Percentiles rank a stretch among this genome's conserved stretches.
Evolutionary conservation across 148 eudicot genomes (phyloP).

Genomic region (Nepenthes mirabilis): DNA sequence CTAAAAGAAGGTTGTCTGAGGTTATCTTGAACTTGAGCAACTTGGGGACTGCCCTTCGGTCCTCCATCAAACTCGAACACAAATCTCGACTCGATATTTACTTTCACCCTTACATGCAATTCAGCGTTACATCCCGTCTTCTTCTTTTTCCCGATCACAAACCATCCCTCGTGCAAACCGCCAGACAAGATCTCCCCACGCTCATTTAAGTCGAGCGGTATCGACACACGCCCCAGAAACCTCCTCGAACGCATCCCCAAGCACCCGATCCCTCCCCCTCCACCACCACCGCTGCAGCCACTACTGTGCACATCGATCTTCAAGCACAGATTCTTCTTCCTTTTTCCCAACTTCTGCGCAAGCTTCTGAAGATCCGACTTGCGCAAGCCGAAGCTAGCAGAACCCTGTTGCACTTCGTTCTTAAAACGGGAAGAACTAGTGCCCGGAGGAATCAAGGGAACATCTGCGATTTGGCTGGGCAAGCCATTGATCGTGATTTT

Average conservation of each 20-base stretch:
- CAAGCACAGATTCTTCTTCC: conserved; percentile 4
- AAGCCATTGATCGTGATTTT: conserved; percentile 53
- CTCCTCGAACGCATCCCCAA: conserved; percentile 14
- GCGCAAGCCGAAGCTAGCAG: conserved; percentile 35
- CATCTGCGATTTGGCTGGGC: conserved; percentile 23
- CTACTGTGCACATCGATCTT: conserved; percentile 23
- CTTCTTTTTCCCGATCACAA: conserved; percentile 20
- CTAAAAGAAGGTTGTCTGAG: conserved; percentile 73
- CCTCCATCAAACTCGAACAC: conserved; percentile 77
- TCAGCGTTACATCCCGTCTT: conserved; percentile 7
- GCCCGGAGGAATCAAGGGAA: conserved; percentile 29
- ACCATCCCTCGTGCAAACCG: conserved; percentile 73
- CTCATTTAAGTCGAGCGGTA: conserved; percentile 37
- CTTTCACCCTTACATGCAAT: conserved; percentile 50
- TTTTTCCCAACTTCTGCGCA: background rate
- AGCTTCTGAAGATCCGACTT: conserved; percentile 40
- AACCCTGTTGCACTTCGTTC: conserved; percentile 8
- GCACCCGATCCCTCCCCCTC: conserved; percentile 16
- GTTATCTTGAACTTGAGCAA: conserved; percentile 74
- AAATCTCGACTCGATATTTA: conserved; percentile 76
- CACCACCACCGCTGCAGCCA: conserved; percentile 14
- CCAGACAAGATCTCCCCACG: conserved; percentile 16
- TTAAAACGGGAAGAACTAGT: conserved; percentile 6
- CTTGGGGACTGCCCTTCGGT: conserved; percentile 88
- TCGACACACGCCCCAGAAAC: conserved; percentile 35